Evolutionary conservation across 2,329 filamentous ascomycete species (phyloP).

Genomic region (Ophiognomonia clavigignenti-juglandacearum): DNA sequence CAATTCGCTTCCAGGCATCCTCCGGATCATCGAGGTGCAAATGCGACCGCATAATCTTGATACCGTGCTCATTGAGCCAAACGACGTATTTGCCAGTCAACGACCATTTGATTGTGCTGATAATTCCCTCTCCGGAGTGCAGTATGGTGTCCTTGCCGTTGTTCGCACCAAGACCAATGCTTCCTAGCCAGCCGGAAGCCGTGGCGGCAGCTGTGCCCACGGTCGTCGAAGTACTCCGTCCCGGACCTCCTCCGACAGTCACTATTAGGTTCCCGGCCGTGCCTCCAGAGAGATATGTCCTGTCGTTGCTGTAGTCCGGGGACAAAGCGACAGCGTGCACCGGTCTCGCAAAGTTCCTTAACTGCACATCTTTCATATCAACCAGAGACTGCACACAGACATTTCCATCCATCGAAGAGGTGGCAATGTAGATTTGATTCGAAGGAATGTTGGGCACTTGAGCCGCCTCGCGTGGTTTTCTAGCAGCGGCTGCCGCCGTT

Average conservation of each 20-base stretch:
- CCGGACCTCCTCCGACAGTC: conserved; percentile 74
- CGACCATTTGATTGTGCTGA: conserved; percentile 93
- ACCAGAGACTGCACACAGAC: conserved; percentile 86
- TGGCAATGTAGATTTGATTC: conserved; percentile 89
- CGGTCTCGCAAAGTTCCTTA: conserved; percentile 90
- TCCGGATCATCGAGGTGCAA: conserved; percentile 78
- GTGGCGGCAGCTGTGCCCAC: conserved; percentile 76
- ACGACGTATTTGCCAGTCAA: conserved; percentile 85
- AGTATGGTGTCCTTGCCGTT: conserved; percentile 80
- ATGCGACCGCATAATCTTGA: conserved; percentile 95
- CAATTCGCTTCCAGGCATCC: conserved; percentile 89
- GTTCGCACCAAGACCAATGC: conserved; percentile 73
- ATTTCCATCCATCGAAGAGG: conserved; percentile 91
- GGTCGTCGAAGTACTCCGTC: conserved; percentile 83
- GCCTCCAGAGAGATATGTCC: conserved; percentile 86
- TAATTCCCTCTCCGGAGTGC: conserved; percentile 87
- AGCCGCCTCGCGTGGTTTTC: conserved; percentile 45
- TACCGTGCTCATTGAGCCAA: conserved; percentile 95
- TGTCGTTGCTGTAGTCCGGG: conserved; percentile 86
- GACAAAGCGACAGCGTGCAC: conserved; percentile 92
- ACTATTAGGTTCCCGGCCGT: conserved; percentile 82
- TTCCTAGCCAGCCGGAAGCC: conserved; percentile 86
- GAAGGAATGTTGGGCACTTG: conserved; percentile 70
- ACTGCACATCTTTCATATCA: conserved; percentile 82
- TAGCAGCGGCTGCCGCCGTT: conserved; percentile 46